Percentiles rank a stretch among this genome's conserved stretches.
Conservation (phyloP, 345 rosid genomes). For the Hibiscus trionum region DNA sequence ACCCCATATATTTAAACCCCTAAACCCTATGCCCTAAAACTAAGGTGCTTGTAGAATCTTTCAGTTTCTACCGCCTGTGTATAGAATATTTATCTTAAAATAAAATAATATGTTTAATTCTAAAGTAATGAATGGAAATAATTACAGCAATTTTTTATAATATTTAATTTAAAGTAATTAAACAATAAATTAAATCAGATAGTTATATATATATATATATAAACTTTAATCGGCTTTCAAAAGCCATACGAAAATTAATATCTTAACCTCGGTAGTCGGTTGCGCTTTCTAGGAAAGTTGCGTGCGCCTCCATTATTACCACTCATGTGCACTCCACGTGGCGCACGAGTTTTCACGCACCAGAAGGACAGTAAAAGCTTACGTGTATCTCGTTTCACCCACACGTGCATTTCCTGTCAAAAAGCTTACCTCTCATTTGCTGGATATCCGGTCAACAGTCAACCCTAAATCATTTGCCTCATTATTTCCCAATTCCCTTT, state of each 20-base stretch:
- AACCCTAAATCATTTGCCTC: slow-evolving; percentile 8
- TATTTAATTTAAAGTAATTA: too few relatives aligned
- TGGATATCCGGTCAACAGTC: slow-evolving; percentile 34
- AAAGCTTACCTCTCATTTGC: slow-evolving; percentile 24
- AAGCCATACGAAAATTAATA: background rate
- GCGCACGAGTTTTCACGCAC: slow-evolving; percentile 29
- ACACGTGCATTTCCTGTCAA: slow-evolving; percentile 46
- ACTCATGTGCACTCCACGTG: slow-evolving; percentile 50
- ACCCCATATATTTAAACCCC: too few relatives aligned
- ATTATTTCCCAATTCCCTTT: background rate
- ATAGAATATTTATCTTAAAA: too few relatives aligned
- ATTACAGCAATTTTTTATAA: too few relatives aligned
- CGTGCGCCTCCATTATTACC: slow-evolving; percentile 5
- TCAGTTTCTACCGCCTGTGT: too few relatives aligned
- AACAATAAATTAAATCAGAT: too few relatives aligned
- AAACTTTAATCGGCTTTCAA: too few relatives aligned
- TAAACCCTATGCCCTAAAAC: too few relatives aligned
- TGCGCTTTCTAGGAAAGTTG: background rate
- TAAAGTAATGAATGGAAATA: too few relatives aligned
- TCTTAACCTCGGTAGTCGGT: background rate
- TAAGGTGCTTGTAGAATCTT: too few relatives aligned
- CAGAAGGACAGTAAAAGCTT: slow-evolving; percentile 48
- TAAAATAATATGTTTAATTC: too few relatives aligned
- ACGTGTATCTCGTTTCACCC: slow-evolving; percentile 37
- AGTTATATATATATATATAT: too few relatives aligned